A percentile compares a stretch with the other conserved stretches of the same genome.
phyloP scores from a whole-genome alignment of 352 stramenopile genomes.

The Pythium volutum region DNA sequence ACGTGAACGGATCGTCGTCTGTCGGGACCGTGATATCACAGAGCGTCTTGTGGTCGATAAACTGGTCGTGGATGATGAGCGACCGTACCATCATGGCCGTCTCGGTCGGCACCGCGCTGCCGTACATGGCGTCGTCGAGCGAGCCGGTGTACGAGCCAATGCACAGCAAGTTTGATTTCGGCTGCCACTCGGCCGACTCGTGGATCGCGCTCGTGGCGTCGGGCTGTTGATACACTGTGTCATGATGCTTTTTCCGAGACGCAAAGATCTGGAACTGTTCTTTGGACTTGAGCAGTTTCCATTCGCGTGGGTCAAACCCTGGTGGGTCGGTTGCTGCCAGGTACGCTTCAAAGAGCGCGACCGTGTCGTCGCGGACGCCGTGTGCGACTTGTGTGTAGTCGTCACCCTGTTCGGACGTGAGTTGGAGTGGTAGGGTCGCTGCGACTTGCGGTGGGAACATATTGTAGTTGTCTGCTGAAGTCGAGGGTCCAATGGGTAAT shows the following conservation, averaged over 20 bases:
- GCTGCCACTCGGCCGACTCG: too few species aligned
- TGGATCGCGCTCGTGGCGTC: too few species aligned
- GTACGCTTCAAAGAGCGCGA: not conserved
- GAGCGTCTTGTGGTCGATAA: slow-evolving; percentile 28
- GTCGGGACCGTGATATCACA: slow-evolving; percentile 39
- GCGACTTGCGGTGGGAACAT: too few species aligned
- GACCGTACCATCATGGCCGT: slow-evolving; percentile 35
- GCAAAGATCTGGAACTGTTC: not conserved
- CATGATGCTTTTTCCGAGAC: not conserved
- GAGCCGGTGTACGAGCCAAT: slow-evolving; percentile 43
- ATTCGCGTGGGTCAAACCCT: not conserved
- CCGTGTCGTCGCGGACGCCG: not conserved
- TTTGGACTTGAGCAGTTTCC: not conserved
- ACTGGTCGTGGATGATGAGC: slow-evolving; percentile 23
- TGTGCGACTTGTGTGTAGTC: not conserved
- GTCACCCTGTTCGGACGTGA: not conserved
- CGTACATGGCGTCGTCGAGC: slow-evolving; percentile 65
- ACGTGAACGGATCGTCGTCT: slow-evolving; percentile 13
- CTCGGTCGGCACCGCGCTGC: slow-evolving; percentile 31
- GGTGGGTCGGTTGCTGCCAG: too few species aligned
- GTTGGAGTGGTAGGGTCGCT: not conserved
- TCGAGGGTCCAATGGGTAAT: too few species aligned
- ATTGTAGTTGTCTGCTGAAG: too few species aligned
- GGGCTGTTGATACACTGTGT: too few species aligned
- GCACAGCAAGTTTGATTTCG: slow-evolving; percentile 33